Percentiles rank a stretch among this genome's conserved stretches.
Conservation (phyloP, 306 rosid genomes). For the Cucurbita argyrosperma region DNA sequence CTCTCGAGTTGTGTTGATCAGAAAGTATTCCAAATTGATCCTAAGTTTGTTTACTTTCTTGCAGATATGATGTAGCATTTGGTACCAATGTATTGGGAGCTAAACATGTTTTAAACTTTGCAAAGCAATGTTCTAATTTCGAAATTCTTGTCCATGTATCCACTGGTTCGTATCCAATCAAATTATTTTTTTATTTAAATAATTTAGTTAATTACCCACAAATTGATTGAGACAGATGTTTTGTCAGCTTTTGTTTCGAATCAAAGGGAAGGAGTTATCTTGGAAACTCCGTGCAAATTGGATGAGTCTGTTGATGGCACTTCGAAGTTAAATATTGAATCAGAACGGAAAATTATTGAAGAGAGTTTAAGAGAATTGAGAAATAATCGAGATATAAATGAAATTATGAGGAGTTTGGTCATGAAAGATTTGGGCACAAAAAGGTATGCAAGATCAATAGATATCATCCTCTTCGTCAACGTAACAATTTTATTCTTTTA, state of each 20-base stretch:
- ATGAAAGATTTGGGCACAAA: conserved; percentile 55
- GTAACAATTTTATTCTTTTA: background rate
- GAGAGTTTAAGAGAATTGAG: conserved; percentile 23
- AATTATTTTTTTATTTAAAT: no score
- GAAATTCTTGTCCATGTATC: conserved; percentile 59
- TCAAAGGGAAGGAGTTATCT: conserved; percentile 46
- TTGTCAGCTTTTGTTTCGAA: conserved; percentile 58
- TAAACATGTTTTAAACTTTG: conserved; percentile 43
- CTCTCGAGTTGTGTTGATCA: no score
- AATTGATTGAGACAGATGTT: no score
- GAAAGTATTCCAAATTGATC: no score
- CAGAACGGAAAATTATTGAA: conserved; percentile 20
- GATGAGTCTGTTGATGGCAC: conserved; percentile 53
- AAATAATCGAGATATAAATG: conserved; percentile 4
- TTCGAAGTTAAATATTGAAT: conserved; percentile 32
- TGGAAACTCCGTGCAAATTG: conserved; percentile 31
- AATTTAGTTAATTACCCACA: no score
- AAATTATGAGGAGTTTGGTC: conserved; percentile 21
- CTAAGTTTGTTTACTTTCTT: no score
- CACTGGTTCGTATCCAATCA: conserved; percentile 32
- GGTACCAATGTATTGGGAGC: conserved; percentile 49
- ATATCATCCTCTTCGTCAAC: background rate
- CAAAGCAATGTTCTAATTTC: conserved; percentile 36
- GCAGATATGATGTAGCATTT: conserved; percentile 49
- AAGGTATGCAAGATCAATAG: conserved; percentile 21